phyloP scores from a whole-genome alignment of 768 basidiomycete species.

The Psilocybe cubensis region DNA sequence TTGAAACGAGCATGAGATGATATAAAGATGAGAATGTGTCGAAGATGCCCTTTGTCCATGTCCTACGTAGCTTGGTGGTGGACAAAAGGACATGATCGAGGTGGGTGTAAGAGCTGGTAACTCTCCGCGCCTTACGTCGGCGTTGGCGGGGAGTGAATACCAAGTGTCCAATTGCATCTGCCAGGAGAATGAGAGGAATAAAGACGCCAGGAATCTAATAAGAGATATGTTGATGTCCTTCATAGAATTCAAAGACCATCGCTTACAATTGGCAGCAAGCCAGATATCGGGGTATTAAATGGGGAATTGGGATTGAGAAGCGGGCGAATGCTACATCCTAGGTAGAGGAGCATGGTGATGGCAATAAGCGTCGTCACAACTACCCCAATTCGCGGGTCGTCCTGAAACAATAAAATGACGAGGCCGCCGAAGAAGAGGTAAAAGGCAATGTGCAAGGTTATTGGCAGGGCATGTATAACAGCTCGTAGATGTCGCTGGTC shows the following conservation, averaged over 20 bases:
- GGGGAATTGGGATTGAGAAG: constrained; percentile 18
- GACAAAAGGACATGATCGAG: constrained; percentile 6
- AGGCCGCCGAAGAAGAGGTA: constrained; percentile 24
- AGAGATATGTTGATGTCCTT: no score
- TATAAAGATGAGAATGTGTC: neutral
- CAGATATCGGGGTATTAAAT: constrained; percentile 16
- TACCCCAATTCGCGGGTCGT: constrained; percentile 15
- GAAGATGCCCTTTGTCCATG: constrained; percentile 4
- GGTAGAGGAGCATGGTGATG: constrained; percentile 16
- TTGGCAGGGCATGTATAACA: constrained; percentile 19
- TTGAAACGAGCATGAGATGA: constrained; percentile 5
- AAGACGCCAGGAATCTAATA: constrained; percentile 14
- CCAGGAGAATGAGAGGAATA: constrained; percentile 4
- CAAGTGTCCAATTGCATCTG: constrained; percentile 10
- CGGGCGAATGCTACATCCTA: constrained; percentile 17
- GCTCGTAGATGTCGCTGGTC: constrained; percentile 18
- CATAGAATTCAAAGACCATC: no score
- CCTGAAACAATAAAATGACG: constrained; percentile 18
- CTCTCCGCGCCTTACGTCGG: constrained; percentile 1
- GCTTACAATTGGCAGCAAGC: constrained; percentile 14
- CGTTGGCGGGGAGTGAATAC: constrained; percentile 5
- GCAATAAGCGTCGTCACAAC: constrained; percentile 13
- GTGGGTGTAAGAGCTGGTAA: neutral
- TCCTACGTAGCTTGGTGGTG: constrained; percentile 3
- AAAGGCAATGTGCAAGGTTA: constrained; percentile 20